Conservation (phyloP, 768 basidiomycete species). For the Naganishia vishniacii region DNA sequence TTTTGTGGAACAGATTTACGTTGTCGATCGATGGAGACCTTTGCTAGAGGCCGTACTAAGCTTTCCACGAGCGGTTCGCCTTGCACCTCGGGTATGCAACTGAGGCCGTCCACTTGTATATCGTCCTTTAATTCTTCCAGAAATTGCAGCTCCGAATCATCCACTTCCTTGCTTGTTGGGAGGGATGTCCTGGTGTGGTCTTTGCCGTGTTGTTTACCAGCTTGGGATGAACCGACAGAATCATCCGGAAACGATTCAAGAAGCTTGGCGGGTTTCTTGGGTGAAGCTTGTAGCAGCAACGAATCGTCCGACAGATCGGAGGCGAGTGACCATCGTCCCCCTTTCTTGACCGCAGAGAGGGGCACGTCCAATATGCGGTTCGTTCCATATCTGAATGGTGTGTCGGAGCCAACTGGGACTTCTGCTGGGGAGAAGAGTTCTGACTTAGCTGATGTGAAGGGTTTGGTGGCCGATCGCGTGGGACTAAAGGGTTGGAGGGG, state of each 20-base stretch:
- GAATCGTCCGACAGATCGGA: slow-evolving; percentile 10
- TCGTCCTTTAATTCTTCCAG: not conserved
- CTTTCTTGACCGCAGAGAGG: slow-evolving; percentile 14
- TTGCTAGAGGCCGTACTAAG: not conserved
- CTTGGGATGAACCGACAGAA: not conserved
- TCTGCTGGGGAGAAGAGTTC: not conserved
- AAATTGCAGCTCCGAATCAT: not conserved
- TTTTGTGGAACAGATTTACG: slow-evolving; percentile 1
- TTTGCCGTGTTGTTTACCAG: not conserved
- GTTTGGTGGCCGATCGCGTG: not conserved
- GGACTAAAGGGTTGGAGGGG: not conserved
- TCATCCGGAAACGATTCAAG: not conserved
- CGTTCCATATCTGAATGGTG: slow-evolving; percentile 10
- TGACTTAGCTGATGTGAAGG: not conserved
- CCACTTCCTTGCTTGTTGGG: not conserved
- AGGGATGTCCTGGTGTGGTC: not conserved
- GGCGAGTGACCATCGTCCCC: slow-evolving; percentile 9
- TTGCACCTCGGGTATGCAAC: too few relatives aligned
- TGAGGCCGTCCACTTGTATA: not conserved
- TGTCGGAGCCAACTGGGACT: not conserved
- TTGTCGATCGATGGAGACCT: slow-evolving; percentile 4
- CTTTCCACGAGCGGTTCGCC: not conserved
- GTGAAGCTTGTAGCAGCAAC: slow-evolving; percentile 6
- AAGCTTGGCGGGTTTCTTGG: not conserved
- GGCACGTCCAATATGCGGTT: slow-evolving; percentile 15